phyloP scores from a whole-genome alignment of 768 basidiomycete genomes.

The Hypholoma fasciculare region DNA sequence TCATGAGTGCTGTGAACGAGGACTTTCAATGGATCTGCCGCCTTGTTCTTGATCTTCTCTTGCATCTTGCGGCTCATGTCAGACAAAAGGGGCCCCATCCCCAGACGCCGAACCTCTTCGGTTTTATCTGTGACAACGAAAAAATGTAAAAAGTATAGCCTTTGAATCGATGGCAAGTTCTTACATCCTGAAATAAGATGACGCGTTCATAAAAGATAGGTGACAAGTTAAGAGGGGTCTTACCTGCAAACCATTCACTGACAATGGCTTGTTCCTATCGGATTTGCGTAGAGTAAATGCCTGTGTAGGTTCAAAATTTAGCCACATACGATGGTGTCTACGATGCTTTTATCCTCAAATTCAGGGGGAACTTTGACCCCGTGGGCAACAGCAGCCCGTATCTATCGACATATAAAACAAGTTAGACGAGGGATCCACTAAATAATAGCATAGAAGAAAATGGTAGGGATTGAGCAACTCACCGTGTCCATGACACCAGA shows the following conservation, averaged over 20 bases:
- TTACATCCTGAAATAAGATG: conserved; percentile 39
- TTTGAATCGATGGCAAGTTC: conserved; percentile 3
- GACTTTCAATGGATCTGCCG: conserved; percentile 55
- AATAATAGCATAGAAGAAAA: neutral
- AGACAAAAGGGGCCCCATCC: conserved; percentile 73
- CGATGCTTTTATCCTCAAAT: conserved; percentile 62
- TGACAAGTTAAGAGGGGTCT: conserved; percentile 3
- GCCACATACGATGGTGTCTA: conserved; percentile 55
- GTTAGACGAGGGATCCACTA: neutral
- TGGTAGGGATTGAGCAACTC: neutral
- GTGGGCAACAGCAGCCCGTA: conserved; percentile 71
- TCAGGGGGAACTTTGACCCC: conserved; percentile 70
- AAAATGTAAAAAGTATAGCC: neutral
- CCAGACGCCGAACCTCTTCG: conserved; percentile 72
- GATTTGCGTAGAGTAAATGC: neutral
- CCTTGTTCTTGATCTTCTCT: conserved; percentile 45
- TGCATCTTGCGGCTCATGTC: conserved; percentile 68
- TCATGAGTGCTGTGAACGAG: conserved; percentile 75
- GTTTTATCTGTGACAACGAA: conserved; percentile 51
- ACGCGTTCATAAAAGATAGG: neutral
- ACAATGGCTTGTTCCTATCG: conserved; percentile 71
- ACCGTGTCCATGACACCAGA: conserved; percentile 24
- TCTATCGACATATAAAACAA: conserved; percentile 29
- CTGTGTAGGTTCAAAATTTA: neutral
- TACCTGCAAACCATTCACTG: conserved; percentile 77